Evolutionary conservation across 345 rosid species (phyloP).

Genomic region (Eucalyptus lansdowneana): DNA sequence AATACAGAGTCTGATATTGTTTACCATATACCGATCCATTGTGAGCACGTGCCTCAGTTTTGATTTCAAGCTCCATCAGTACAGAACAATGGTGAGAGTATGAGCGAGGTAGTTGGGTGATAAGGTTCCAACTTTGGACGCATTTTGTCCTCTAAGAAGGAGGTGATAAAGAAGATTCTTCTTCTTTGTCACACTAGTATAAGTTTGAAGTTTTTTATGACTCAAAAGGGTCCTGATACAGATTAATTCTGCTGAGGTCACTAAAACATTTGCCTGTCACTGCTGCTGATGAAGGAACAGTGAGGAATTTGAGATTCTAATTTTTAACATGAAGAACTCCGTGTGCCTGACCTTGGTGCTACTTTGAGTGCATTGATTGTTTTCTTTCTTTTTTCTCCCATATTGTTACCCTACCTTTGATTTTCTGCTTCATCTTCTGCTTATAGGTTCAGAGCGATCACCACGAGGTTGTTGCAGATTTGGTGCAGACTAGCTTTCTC

Average conservation of each 20-base stretch:
- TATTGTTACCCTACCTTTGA: not conserved
- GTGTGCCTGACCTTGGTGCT: not conserved
- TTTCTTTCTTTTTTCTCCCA: not conserved
- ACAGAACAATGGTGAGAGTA: not conserved
- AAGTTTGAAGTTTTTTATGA: too few species aligned
- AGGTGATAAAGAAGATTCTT: not conserved
- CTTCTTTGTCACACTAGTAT: not conserved
- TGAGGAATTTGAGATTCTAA: not conserved
- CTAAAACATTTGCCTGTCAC: not conserved
- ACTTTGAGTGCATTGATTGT: not conserved
- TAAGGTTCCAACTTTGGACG: not conserved
- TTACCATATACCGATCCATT: not conserved
- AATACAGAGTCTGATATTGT: not conserved
- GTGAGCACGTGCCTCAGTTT: not conserved
- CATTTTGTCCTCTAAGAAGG: not conserved
- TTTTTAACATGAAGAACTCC: not conserved
- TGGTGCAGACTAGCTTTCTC: conserved; percentile 91
- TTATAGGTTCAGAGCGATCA: conserved; percentile 87
- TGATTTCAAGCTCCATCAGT: not conserved
- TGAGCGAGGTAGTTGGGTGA: not conserved
- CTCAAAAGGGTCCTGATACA: not conserved
- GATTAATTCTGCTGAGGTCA: not conserved
- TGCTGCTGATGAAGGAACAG: not conserved
- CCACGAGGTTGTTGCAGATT: conserved; percentile 89
- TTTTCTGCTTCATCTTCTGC: not conserved